phyloP scores from a whole-genome alignment of 2,329 filamentous ascomycete genomes.

The Colletotrichum gigasporum region DNA sequence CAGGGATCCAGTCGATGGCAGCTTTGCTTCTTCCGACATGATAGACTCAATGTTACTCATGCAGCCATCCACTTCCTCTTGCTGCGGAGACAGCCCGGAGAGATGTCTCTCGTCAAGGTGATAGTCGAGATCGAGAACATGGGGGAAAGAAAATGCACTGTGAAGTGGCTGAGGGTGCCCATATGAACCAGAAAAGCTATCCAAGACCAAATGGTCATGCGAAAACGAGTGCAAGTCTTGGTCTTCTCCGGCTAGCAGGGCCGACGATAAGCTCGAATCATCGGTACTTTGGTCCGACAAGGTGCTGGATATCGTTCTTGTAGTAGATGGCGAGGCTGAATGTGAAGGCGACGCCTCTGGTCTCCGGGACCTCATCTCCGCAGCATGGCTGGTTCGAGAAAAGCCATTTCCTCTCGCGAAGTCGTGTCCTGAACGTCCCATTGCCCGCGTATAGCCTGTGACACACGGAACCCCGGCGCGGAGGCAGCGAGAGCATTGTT shows the following conservation, averaged over 20 bases:
- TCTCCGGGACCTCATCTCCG: background rate
- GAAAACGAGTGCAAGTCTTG: background rate
- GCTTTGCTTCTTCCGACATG: too few species aligned
- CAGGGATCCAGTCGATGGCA: too few species aligned
- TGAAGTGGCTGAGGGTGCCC: too few species aligned
- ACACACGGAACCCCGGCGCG: background rate
- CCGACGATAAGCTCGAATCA: background rate
- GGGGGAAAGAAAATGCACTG: too few species aligned
- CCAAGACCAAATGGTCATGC: background rate
- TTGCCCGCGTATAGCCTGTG: background rate
- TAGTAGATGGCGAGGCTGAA: background rate
- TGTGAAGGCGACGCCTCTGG: background rate
- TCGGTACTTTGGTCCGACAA: background rate
- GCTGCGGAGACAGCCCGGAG: too few species aligned
- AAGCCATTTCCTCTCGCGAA: background rate
- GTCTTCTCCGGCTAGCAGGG: background rate
- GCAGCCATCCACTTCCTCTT: too few species aligned
- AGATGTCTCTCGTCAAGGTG: too few species aligned
- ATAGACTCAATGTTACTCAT: too few species aligned
- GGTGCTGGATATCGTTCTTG: background rate
- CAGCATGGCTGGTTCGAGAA: background rate
- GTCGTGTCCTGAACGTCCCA: background rate
- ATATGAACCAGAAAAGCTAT: background rate
- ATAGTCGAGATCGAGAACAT: too few species aligned
- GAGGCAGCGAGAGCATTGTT: background rate